Conservation (phyloP, 2,329 filamentous ascomycete genomes). For the Claviceps purpurea region DNA sequence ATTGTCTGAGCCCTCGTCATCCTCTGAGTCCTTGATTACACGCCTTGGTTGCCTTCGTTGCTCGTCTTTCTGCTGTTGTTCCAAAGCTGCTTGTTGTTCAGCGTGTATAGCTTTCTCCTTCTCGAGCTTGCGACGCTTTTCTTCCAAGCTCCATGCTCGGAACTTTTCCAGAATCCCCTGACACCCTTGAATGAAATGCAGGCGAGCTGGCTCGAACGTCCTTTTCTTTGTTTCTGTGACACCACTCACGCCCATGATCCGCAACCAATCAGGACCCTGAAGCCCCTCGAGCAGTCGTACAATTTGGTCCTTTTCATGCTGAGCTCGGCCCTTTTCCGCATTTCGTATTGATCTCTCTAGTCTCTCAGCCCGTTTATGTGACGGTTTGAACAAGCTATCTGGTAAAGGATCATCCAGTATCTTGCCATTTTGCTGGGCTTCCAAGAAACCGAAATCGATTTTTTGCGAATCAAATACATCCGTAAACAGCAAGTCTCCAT, state of each 20-base stretch:
- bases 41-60: conserved; percentile 11
- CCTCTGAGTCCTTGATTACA: conserved; percentile 15
- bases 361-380: conserved; percentile 46
- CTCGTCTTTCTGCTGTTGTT: conserved; percentile 23
- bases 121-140: conserved; percentile 68
- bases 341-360: conserved; percentile 50
- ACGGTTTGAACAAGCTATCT: conserved; percentile 37
- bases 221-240: conserved; percentile 78
- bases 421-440: conserved; percentile 30
- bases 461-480: conserved; percentile 42
- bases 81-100: conserved; percentile 12
- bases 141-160: conserved; percentile 73
- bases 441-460: conserved; percentile 42
- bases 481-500: conserved; percentile 41
- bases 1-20: conserved; percentile 22
- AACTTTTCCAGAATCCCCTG: conserved; percentile 78
- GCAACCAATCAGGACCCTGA: conserved; percentile 84
- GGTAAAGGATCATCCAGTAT: conserved; percentile 40
- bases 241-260: conserved; percentile 77
- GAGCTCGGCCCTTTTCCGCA: conserved; percentile 48
- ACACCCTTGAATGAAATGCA: conserved; percentile 75
- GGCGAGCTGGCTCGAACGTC: conserved; percentile 71
- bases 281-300: conserved; percentile 63
- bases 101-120: conserved; percentile 43
- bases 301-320: conserved; percentile 54